A percentile compares a stretch with the other conserved stretches of the same genome.
Evolutionary conservation across 108 stramenopile species (phyloP).

Genomic region (Nannochloropsis granulata): DNA sequence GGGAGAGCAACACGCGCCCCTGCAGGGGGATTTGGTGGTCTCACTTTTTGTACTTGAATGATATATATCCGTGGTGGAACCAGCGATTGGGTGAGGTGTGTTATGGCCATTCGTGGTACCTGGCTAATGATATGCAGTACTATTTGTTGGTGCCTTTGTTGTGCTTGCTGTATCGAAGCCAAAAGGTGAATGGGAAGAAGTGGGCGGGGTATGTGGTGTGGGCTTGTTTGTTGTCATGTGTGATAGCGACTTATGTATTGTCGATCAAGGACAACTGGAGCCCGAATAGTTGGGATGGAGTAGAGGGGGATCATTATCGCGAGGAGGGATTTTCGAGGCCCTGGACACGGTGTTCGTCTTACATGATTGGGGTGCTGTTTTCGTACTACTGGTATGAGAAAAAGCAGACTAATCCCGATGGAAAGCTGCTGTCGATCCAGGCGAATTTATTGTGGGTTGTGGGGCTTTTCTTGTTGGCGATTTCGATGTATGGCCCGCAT

Average conservation of each 20-base stretch:
- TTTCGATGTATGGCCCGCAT: background rate
- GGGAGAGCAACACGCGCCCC: background rate
- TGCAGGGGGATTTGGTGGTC: background rate
- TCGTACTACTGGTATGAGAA: background rate
- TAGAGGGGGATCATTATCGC: background rate
- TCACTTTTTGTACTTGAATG: background rate
- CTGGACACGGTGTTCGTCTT: background rate
- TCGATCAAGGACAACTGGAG: background rate
- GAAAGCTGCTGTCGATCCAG: background rate
- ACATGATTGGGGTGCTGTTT: background rate
- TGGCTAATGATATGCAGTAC: conserved; percentile 35
- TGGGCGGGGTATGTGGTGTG: background rate
- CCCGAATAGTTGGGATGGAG: background rate
- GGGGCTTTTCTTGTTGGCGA: background rate
- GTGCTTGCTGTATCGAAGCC: background rate
- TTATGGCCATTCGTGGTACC: conserved; percentile 14
- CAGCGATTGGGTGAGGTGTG: background rate
- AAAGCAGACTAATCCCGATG: background rate
- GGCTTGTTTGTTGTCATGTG: background rate
- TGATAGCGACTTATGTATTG: background rate
- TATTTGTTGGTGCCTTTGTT: background rate
- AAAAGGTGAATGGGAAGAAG: background rate
- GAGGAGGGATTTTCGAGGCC: background rate
- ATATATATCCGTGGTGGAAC: background rate
- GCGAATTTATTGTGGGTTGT: background rate